phyloP scores from a whole-genome alignment of 352 stramenopile genomes.

The Pythium guiyangense region DNA sequence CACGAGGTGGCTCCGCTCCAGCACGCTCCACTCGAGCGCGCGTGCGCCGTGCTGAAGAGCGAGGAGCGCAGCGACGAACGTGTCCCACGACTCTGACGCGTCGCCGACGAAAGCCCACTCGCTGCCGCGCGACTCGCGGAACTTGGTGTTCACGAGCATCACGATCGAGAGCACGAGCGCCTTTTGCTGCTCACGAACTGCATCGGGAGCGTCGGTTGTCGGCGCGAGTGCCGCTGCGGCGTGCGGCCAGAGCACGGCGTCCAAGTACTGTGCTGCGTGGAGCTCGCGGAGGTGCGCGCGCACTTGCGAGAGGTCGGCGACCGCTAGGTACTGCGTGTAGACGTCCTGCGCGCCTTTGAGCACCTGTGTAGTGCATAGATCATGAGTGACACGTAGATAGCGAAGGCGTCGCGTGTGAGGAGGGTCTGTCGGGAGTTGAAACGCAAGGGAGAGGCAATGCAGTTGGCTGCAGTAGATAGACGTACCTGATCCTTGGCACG shows the following conservation, averaged over 20 bases:
- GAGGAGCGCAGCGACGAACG: conserved; percentile 37
- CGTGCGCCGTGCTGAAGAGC: conserved; percentile 4
- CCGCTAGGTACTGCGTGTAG: conserved; percentile 30
- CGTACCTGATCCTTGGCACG: background rate
- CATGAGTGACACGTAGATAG: too few species aligned
- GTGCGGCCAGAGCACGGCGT: conserved; percentile 50
- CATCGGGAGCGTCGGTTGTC: conserved; percentile 1
- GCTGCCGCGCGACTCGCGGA: conserved; percentile 1
- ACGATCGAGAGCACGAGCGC: conserved; percentile 39
- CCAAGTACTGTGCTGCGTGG: conserved; percentile 30
- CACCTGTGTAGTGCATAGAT: conserved; percentile 2
- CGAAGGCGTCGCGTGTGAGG: too few species aligned
- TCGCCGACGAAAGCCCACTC: conserved; percentile 12
- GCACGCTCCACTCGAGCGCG: conserved; percentile 20
- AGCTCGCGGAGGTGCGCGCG: conserved; percentile 21
- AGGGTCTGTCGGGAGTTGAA: too few species aligned
- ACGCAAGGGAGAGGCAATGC: too few species aligned
- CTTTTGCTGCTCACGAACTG: conserved; percentile 27
- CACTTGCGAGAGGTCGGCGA: conserved; percentile 13
- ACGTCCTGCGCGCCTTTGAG: conserved; percentile 22
- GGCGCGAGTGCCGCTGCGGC: conserved; percentile 11
- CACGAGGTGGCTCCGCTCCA: conserved; percentile 45
- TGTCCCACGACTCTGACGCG: conserved; percentile 24
- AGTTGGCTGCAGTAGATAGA: too few species aligned
- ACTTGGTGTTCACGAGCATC: conserved; percentile 30